Percentiles rank a stretch among this genome's conserved stretches.
phyloP scores from a whole-genome alignment of 169 alveolate species.

The Plasmodium gonderi region DNA sequence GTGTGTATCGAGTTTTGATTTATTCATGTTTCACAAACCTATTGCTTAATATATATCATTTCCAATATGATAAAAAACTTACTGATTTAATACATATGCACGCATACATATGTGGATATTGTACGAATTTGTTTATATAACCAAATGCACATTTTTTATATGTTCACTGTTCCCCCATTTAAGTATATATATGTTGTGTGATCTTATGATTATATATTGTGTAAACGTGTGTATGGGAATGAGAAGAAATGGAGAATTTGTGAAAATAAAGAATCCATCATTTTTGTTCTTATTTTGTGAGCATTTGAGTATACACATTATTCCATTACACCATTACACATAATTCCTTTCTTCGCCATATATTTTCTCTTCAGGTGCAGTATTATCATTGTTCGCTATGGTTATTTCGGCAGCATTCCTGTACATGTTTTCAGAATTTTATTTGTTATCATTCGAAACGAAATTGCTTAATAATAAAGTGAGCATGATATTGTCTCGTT shows the following conservation, averaged over 20 bases:
- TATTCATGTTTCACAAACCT: too few relatives aligned
- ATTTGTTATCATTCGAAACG: conserved; percentile 43
- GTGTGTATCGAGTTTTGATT: too few relatives aligned
- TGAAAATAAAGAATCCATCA: neutral
- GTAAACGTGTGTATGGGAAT: neutral
- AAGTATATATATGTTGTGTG: neutral
- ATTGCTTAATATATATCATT: neutral
- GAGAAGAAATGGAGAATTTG: neutral
- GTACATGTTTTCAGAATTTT: conserved; percentile 75
- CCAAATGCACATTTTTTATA: neutral
- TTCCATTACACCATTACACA: neutral
- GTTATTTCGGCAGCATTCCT: conserved; percentile 66
- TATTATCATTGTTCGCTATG: conserved; percentile 64
- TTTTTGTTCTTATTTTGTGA: neutral
- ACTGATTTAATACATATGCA: neutral
- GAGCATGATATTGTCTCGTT: conserved; percentile 46
- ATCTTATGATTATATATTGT: neutral
- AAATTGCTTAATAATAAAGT: conserved; percentile 60
- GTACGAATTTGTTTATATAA: neutral
- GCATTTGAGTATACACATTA: neutral
- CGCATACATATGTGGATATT: neutral
- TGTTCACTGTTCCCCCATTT: too few relatives aligned
- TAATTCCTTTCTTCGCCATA: neutral
- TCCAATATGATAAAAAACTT: neutral
- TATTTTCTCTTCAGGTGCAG: too few relatives aligned